phyloP scores from a whole-genome alignment of 768 basidiomycete genomes.

The Leccinum truebloodii region DNA sequence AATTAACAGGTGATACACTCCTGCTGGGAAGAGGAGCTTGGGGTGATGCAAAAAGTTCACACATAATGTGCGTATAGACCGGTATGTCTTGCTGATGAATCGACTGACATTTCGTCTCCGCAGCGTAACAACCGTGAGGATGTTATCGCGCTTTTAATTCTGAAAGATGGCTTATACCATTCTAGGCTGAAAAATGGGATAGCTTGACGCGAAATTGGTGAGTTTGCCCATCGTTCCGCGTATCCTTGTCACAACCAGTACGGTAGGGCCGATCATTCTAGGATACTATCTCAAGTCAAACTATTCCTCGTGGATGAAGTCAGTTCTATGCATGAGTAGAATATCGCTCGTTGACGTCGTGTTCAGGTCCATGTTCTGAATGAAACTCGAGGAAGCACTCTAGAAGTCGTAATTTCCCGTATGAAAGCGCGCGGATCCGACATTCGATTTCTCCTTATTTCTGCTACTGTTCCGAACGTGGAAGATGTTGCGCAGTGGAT shows the following conservation, averaged over 20 bases:
- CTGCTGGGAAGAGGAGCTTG: conserved; percentile 62
- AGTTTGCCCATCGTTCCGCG: conserved; percentile 26
- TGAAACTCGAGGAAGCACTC: conserved; percentile 85
- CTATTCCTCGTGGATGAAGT: conserved; percentile 92
- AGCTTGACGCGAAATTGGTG: conserved; percentile 90
- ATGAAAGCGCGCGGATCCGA: conserved; percentile 76
- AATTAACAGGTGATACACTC: conserved; percentile 91
- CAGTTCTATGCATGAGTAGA: background rate
- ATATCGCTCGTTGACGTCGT: background rate
- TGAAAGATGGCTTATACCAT: conserved; percentile 1
- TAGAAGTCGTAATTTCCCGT: conserved; percentile 93
- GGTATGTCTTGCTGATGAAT: background rate
- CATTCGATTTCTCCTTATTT: conserved; percentile 86
- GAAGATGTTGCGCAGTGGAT: conserved; percentile 91
- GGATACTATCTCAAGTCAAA: conserved; percentile 67
- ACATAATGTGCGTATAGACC: conserved; percentile 66
- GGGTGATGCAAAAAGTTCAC: conserved; percentile 72
- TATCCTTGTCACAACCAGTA: conserved; percentile 8
- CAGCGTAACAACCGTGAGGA: conserved; percentile 76
- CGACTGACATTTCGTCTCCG: conserved; percentile 4
- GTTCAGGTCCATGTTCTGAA: conserved; percentile 87
- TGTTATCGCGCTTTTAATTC: background rate
- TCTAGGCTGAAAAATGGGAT: conserved; percentile 95
- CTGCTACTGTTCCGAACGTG: conserved; percentile 94
- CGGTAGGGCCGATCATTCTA: conserved; percentile 59